phyloP scores from a whole-genome alignment of 768 basidiomycete species.

The Russula ochroleuca region DNA sequence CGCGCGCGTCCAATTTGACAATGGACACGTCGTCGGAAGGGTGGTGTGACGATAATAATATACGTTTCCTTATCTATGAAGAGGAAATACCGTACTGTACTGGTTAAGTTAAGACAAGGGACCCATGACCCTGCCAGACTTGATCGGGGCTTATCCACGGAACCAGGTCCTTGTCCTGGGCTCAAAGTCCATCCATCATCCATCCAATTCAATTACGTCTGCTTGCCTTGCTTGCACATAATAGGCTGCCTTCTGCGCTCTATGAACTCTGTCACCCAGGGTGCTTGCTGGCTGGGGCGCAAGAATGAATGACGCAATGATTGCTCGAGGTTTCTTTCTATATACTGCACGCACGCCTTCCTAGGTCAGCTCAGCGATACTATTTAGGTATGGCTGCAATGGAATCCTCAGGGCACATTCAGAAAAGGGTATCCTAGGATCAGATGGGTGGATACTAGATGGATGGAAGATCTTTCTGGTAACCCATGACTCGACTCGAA shows the following conservation, averaged over 20 bases:
- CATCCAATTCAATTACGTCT: conserved; percentile 13
- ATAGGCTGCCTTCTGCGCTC: too few species aligned
- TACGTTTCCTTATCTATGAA: conserved; percentile 14
- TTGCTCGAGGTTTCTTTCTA: too few species aligned
- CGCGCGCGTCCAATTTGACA: neutral
- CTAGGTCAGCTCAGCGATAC: neutral
- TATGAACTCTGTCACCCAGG: too few species aligned
- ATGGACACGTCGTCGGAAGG: too few species aligned
- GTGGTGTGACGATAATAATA: neutral
- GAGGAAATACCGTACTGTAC: too few species aligned
- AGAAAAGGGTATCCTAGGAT: neutral
- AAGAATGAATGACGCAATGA: conserved; percentile 13
- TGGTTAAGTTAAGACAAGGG: too few species aligned
- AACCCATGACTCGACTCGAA: too few species aligned
- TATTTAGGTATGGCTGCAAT: conserved; percentile 5
- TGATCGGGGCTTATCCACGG: conserved; percentile 10
- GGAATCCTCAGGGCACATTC: neutral
- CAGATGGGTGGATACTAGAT: neutral
- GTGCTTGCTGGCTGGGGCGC: too few species aligned
- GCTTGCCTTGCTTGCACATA: neutral
- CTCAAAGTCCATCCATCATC: too few species aligned
- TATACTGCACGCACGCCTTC: neutral
- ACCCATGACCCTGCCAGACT: neutral
- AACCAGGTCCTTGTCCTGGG: too few species aligned
- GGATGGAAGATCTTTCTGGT: neutral